Evolutionary conservation across 164 flowering plant genomes (phyloP).

Genomic region (Brasenia schreberi): DNA sequence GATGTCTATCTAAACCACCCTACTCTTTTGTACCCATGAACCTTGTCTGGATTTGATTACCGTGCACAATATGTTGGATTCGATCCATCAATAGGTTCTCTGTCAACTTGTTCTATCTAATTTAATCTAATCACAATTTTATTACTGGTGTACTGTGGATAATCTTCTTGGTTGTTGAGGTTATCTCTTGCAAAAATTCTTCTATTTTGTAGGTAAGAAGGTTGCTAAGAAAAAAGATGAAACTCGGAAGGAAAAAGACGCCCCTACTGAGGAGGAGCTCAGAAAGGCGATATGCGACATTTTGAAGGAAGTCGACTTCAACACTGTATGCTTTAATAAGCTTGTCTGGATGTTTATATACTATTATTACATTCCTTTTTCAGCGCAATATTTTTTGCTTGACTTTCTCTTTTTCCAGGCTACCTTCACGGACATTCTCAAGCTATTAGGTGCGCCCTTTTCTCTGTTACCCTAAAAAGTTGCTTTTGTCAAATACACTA

Average conservation of each 20-base stretch:
- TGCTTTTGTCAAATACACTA: no score
- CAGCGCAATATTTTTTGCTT: not conserved
- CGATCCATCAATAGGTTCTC: no score
- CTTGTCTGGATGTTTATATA: not conserved
- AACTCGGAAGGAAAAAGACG: not conserved
- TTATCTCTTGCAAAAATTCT: no score
- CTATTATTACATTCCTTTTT: not conserved
- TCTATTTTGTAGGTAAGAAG: not conserved
- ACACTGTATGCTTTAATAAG: conserved; percentile 40
- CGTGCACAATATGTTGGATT: no score
- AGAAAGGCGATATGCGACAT: conserved; percentile 61
- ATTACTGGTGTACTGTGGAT: no score
- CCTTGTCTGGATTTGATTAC: no score
- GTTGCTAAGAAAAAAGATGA: not conserved
- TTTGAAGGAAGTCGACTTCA: conserved; percentile 85
- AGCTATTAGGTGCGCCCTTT: conserved; percentile 8
- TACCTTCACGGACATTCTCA: conserved; percentile 17
- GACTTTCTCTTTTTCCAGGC: conserved; percentile 9
- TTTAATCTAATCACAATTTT: no score
- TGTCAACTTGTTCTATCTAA: no score
- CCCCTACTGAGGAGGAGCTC: conserved; percentile 55
- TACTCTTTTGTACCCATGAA: no score
- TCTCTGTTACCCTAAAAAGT: not conserved
- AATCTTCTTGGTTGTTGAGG: no score
- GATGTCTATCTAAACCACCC: no score